Conservation (phyloP, 2,329 filamentous ascomycete genomes). For the Fusarium sp. region DNA sequence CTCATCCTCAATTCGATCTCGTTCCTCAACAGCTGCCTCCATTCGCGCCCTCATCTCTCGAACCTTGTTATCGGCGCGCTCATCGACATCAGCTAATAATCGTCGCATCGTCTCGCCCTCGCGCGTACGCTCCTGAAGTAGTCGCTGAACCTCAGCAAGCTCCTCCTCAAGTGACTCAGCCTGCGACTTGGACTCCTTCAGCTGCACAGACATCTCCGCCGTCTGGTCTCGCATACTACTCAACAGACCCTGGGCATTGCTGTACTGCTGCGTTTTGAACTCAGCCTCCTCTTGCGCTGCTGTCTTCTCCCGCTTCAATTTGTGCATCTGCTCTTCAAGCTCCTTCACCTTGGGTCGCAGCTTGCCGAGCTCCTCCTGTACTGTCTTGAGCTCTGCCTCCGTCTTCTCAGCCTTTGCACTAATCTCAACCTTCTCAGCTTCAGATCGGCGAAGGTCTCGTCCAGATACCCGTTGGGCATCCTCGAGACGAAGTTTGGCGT, state of each 20-base stretch:
- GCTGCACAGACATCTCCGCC: conserved; percentile 86
- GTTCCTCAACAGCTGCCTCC: conserved; percentile 91
- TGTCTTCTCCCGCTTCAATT: conserved; percentile 74
- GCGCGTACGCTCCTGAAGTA: conserved; percentile 86
- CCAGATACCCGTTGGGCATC: conserved; percentile 79
- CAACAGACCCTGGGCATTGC: conserved; percentile 84
- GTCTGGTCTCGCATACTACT: conserved; percentile 94
- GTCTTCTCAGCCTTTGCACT: conserved; percentile 78
- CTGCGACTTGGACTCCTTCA: conserved; percentile 86
- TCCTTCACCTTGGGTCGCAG: conserved; percentile 71
- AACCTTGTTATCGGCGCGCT: conserved; percentile 81
- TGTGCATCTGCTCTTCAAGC: conserved; percentile 78
- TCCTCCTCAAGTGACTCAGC: conserved; percentile 93
- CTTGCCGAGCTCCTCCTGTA: conserved; percentile 78
- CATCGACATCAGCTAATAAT: conserved; percentile 86
- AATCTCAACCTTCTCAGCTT: conserved; percentile 82
- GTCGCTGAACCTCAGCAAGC: conserved; percentile 84
- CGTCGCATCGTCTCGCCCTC: conserved; percentile 96
- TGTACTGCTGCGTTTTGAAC: conserved; percentile 86
- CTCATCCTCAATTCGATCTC: conserved; percentile 92
- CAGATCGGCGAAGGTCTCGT: conserved; percentile 80
- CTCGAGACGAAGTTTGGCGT: conserved; percentile 77
- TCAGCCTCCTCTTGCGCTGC: conserved; percentile 81
- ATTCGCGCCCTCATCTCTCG: conserved; percentile 90
- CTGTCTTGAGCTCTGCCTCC: conserved; percentile 73